Evolutionary conservation across 345 rosid genomes (phyloP), one percentile per base, ranked within the genome.

Genomic region (Raphanus sativus): DNA sequence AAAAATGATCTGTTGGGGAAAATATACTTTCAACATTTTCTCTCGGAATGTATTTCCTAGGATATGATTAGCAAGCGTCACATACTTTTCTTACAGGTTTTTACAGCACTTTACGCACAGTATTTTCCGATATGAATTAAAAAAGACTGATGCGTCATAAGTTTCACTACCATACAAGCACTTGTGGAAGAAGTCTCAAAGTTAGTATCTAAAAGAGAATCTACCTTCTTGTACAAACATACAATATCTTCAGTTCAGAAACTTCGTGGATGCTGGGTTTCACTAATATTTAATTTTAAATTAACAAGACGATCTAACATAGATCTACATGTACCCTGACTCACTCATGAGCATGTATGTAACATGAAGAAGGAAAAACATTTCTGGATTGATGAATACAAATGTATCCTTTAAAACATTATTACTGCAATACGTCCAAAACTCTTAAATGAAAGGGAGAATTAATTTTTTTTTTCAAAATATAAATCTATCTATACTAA

Each of bases 251-350:
- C 34, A 28, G 48, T 65, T 38, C 73, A 5, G 73, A 67, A 67
- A 60, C 17, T 75, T 67, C 73, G 36, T 30, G 28, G 79, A 75
- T 45, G 73, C 61, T 75, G 60, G 67, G 68, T 42, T 75, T 65
- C 61, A 21, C 32, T 17, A 67, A 42, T 67, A 11, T 45, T 40
- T 12, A 11, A 29, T 40, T 42, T 42, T 29, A 2, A 42, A 67
- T 29, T 16, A 75, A 30, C 73, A 30, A 67, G 16, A 58, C 32
- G 68, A 17, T 67, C 34, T 60, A 13, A 42, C 52, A 28, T 60
- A 30, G 28, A 67, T 66, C 67, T 75, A 38, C 52, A 28, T 26
- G 45, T 38, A 34, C 17, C 36, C 71, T 66, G 78, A 75, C 67
- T 67, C 67, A 59, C 32, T 15, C 21, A 28, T 54, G 70, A 54